A percentile compares a stretch with the other conserved stretches of the same genome.
Evolutionary conservation across 352 stramenopile genomes (phyloP).

Genomic region (Phytophthora tubulina): DNA sequence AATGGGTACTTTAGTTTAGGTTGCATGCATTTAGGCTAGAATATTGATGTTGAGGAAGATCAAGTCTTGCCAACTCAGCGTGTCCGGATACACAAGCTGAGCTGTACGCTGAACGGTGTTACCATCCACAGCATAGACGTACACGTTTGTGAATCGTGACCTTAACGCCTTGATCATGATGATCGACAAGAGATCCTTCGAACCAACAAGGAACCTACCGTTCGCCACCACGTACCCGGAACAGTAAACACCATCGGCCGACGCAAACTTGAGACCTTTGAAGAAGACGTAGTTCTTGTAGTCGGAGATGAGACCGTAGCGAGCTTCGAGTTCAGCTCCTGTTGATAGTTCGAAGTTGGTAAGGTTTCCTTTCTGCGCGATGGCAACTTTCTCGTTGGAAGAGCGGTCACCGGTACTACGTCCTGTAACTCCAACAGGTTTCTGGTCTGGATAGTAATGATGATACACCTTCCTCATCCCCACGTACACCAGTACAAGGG

Average conservation of each 20-base stretch:
- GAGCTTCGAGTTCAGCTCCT: slow-evolving; percentile 34
- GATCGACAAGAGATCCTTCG: slow-evolving; percentile 44
- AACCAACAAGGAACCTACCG: slow-evolving; percentile 46
- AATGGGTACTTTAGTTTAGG: too few species aligned
- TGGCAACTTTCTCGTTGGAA: slow-evolving; percentile 29
- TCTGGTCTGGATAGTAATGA: slow-evolving; percentile 22
- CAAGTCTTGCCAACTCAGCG: slow-evolving; percentile 45
- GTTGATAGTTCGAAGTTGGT: slow-evolving; percentile 44
- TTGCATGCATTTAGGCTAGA: slow-evolving; percentile 27
- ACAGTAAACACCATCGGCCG: slow-evolving; percentile 50
- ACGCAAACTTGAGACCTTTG: slow-evolving; percentile 50
- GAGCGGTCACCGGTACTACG: slow-evolving; percentile 25
- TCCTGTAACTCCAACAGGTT: slow-evolving; percentile 8
- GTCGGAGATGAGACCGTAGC: slow-evolving; percentile 40
- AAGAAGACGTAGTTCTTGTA: slow-evolving; percentile 51
- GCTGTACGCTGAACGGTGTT: slow-evolving; percentile 44
- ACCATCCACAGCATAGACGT: slow-evolving; percentile 42
- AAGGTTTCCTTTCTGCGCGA: slow-evolving; percentile 35
- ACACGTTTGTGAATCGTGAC: slow-evolving; percentile 51
- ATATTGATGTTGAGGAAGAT: slow-evolving; percentile 45
- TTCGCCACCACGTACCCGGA: slow-evolving; percentile 54
- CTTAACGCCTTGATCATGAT: slow-evolving; percentile 49
- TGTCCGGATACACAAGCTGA: slow-evolving; percentile 44
- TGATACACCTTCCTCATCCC: slow-evolving; percentile 33
- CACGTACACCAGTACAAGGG: slow-evolving; percentile 26